These are phyloP conservation scores for Euphorbia peplus DNA, from an alignment of 345 rosid genomes.

Conservation along the genomic window DNA sequence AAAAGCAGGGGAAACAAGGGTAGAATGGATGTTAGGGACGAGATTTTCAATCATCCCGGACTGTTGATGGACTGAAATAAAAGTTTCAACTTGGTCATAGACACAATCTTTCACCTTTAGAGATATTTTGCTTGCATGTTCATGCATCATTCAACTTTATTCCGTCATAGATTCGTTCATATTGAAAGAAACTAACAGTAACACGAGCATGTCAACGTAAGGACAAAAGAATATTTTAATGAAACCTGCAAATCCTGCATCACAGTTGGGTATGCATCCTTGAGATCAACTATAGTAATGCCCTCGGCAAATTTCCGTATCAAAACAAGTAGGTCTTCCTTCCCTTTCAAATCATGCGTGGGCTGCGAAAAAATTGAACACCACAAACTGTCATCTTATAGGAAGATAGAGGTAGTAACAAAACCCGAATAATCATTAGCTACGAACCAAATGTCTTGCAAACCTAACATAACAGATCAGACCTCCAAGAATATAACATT, in stretches of 20 bases:
- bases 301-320: constrained; percentile 60
- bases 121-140: background rate
- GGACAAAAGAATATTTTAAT: background rate
- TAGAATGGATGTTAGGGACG: too few relatives aligned
- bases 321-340: constrained; percentile 54
- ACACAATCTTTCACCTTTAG: background rate
- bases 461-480: constrained; percentile 5
- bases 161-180: background rate
- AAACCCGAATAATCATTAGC: constrained; percentile 4
- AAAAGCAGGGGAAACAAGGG: too few relatives aligned
- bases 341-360: constrained; percentile 70
- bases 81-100: background rate
- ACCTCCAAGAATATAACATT: constrained; percentile 1
- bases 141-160: background rate
- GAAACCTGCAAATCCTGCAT: constrained; percentile 78
- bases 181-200: background rate
- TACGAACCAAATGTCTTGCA: background rate
- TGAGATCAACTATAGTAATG: constrained; percentile 71
- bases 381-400: constrained; percentile 15
- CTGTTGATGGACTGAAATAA: background rate
- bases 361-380: constrained; percentile 39
- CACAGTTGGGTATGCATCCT: constrained; percentile 81
- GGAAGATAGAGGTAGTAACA: background rate
- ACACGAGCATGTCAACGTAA: background rate
- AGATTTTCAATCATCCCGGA: too few relatives aligned